phyloP scores from a whole-genome alignment of 352 stramenopile species.

The Plasmopara viticola region DNA sequence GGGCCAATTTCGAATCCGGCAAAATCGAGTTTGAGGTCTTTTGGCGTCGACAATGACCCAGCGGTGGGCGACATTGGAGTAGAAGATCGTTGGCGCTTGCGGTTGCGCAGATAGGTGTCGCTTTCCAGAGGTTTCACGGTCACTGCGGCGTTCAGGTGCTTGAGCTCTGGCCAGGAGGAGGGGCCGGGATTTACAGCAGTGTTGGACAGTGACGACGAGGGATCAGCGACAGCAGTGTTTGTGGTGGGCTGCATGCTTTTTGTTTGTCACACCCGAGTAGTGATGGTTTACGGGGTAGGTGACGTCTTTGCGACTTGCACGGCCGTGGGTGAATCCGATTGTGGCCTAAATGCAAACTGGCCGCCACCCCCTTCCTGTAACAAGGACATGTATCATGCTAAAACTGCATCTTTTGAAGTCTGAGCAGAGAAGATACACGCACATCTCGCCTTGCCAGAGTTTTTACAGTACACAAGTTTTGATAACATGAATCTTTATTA shows the following conservation, averaged over 20 bases:
- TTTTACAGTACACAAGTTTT: conserved; percentile 14
- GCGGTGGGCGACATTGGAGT: conserved; percentile 9
- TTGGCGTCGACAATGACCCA: conserved; percentile 24
- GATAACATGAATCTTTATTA: background rate
- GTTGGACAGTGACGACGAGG: conserved; percentile 2
- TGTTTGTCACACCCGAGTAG: background rate
- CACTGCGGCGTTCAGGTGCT: conserved; percentile 24
- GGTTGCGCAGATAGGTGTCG: conserved; percentile 26
- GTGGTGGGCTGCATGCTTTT: conserved; percentile 18
- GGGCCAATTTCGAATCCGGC: conserved; percentile 37
- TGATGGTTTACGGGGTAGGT: background rate
- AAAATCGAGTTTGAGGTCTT: conserved; percentile 62
- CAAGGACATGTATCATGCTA: conserved; percentile 18
- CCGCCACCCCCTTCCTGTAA: conserved; percentile 12
- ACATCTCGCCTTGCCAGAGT: conserved; percentile 11
- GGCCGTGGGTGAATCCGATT: conserved; percentile 24
- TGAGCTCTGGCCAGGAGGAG: conserved; percentile 26
- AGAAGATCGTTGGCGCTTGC: conserved; percentile 30
- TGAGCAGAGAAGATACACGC: conserved; percentile 6
- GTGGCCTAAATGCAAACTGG: conserved; percentile 23
- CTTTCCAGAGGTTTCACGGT: conserved; percentile 26
- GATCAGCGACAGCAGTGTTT: conserved; percentile 10
- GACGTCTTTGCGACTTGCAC: conserved; percentile 11
- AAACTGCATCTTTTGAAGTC: conserved; percentile 26
- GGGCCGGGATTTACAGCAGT: conserved; percentile 6